Base-by-base conservation (phyloP, 2,329 filamentous ascomycete genomes). In the Curvularia hawaiiensis region DNA sequence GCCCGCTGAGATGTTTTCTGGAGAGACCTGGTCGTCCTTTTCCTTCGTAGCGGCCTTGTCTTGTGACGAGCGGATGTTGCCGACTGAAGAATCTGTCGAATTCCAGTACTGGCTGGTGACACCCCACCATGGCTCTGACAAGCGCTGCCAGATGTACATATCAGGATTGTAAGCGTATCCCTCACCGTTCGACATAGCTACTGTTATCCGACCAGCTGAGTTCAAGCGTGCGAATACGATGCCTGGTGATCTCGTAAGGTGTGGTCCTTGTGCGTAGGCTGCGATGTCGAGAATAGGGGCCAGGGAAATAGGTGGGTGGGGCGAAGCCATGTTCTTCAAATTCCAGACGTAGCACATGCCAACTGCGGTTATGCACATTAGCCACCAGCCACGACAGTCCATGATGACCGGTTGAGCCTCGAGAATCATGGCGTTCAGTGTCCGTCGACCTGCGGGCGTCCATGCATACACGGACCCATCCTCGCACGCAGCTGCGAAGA, bases 31-130 rank as follows among this genome's bases (percentile, higher is more conserved):
- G 52, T 84, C 78, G 9, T 80, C 78, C 52, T 80, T 78, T 40
- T 77, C 73, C 24, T 72, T 76, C 1, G 64, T 59, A 8, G 61
- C 54, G 3, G 63, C 56, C 24, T 69, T 67, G 33, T 72, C 66
- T 38, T 63, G 58, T 1, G 87, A 88, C 2, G 90, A 87, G 63
- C 92, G 88, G 38, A 97, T 78, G 50, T 92, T 90, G 47, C 90
- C 88, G 52, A 97, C 87, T 0, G 92, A 92, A 1, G 92, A 92
- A 70, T 97, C 95, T 52, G 92, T 96, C 0, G 92, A 96, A 76
- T 99, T 98, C 96, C 95, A 99, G 75, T 99, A 99, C 74, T 99
- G 95, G 66, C 91, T 96, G 18, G 93, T 93, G 0, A 98, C 92
- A 0, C 94, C 94, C 92, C 95, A 99, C 95, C 95, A 99, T 2